Evolutionary conservation across 2,329 filamentous ascomycete genomes (phyloP), one percentile per base, ranked within the genome.

Genomic region (Colletotrichum sp.): DNA sequence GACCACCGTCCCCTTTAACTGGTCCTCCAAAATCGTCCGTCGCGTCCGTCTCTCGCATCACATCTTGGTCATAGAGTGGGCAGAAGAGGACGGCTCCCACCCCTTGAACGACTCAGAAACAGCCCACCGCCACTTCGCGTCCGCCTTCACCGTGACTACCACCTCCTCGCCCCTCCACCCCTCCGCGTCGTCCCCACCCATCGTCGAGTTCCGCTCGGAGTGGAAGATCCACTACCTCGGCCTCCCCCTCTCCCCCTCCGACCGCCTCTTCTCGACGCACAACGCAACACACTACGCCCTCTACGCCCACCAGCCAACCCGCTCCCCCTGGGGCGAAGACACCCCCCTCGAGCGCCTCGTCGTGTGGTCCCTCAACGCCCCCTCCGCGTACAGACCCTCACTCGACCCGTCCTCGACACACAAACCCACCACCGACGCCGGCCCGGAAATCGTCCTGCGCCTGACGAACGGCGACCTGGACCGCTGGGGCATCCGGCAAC

Each of bases 31-130:
- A 78, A 85, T 90, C 39, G 84, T 93, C 30, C 86, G 92, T 15
- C 87, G 91, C 15, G 81, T 92, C 5, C 87, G 91, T 16, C 83
- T 93, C 6, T 87, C 88, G 36, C 84, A 88, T 39, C 84, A 85
- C 3, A 84, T 92, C n/a, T 83, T 94, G n/a, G 79, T 93, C 21
- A 83, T 93, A n/a, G 92, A 93, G 80, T 93, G 92, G 91, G 91
- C 90, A 66, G 90, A 92, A 79, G 81, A 84, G 3, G 84, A 87
- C 32, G 83, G 88, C 2, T 90, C 87, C 76, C 88, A 90, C 80
- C 87, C 88, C 80, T 81, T 90, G 26, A 89, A 90, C 80, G 87
- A 88, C 72, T 83, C 84, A 64, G 89, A 90, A 77, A 84, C 84
- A 2, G 88, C 90, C 2, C 88, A 90, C 81, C 86, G 89, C 7